Base-by-base conservation (phyloP, 176 grass and related monocot species). In the Aechmea fasciata region DNA sequence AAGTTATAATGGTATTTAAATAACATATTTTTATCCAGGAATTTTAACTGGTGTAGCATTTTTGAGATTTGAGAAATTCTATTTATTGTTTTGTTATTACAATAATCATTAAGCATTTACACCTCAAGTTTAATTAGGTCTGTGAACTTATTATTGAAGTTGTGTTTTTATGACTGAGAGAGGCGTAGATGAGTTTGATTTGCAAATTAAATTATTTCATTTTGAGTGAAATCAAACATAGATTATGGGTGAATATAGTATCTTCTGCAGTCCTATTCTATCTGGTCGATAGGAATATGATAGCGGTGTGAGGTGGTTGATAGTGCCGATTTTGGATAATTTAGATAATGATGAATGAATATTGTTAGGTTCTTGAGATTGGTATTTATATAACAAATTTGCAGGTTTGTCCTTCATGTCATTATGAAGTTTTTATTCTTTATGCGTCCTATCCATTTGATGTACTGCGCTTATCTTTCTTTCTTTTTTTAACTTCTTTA, bases 401-500 rank as follows among this genome's bases (percentile, higher is more conserved):
- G 15, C 52, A 55, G 15, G 15, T 55, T 3, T 55, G 51, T 11
- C 11, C 51, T 55, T 55, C 15, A 41, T 55, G 9, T 55, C 15
- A 55, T 3, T 13, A 13, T 9, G 14, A 61, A 61, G 2, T 15
- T 61, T 61, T 18, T 18, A 61, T 22, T 61, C 4, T 61, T 61
- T 12, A 1, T 12, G 52, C 1, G 11, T 12, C 52, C 11, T 67
- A 47, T 11, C 13, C 13, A 49, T 81, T 64, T 11, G 20, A 2
- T 13, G 23, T 57, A 28, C 6, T 24, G 53, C 41, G 66, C 29
- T 77, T 62, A 15, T 61, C 13, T 61, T 61, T 61, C n/a, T 61
- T 22, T 17, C 54, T 70, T n/a, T 75, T 70, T 13, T 66, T 74
- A 19, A 68, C 72, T 66, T 82, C 57, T 81, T 52, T 73, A 97